Conservation (phyloP, 2,329 filamentous ascomycete genomes). For the Cladobotryum mycophilum region DNA sequence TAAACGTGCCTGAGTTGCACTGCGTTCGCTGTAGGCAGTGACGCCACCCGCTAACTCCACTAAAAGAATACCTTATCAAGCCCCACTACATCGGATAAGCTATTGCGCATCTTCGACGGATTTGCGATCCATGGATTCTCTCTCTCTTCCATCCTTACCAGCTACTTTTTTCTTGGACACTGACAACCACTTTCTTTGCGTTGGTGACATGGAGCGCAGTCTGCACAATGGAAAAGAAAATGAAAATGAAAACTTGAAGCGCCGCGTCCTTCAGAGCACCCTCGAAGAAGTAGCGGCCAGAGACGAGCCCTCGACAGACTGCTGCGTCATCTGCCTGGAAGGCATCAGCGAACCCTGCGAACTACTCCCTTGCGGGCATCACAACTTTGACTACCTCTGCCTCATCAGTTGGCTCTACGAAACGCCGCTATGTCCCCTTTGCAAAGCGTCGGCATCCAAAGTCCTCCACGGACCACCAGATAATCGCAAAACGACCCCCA, state of each 20-base stretch:
- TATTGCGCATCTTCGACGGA: no score
- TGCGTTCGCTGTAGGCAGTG: no score
- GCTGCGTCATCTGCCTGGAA: slow-evolving; percentile 86
- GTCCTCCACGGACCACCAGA: slow-evolving; percentile 59
- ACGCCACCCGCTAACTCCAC: slow-evolving; percentile 4
- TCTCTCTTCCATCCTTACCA: neutral
- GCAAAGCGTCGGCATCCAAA: slow-evolving; percentile 50
- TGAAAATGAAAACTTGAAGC: slow-evolving; percentile 29
- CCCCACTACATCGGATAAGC: neutral
- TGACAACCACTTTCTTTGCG: neutral
- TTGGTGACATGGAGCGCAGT: slow-evolving; percentile 8
- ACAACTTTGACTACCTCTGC: slow-evolving; percentile 79
- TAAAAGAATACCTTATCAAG: neutral
- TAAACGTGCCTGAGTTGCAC: no score
- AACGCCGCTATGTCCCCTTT: slow-evolving; percentile 70
- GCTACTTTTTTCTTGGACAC: neutral
- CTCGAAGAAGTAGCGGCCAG: slow-evolving; percentile 34
- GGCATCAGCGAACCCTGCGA: slow-evolving; percentile 64
- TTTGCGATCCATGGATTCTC: neutral
- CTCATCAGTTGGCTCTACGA: slow-evolving; percentile 75
- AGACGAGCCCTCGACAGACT: slow-evolving; percentile 26
- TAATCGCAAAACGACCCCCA: slow-evolving; percentile 42
- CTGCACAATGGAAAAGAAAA: neutral
- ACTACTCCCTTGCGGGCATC: slow-evolving; percentile 71
- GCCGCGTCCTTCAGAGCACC: slow-evolving; percentile 38